Evolutionary conservation across 345 rosid genomes (phyloP), one percentile per base, ranked within the genome.

Genomic region (Euphorbia pulcherrima): DNA sequence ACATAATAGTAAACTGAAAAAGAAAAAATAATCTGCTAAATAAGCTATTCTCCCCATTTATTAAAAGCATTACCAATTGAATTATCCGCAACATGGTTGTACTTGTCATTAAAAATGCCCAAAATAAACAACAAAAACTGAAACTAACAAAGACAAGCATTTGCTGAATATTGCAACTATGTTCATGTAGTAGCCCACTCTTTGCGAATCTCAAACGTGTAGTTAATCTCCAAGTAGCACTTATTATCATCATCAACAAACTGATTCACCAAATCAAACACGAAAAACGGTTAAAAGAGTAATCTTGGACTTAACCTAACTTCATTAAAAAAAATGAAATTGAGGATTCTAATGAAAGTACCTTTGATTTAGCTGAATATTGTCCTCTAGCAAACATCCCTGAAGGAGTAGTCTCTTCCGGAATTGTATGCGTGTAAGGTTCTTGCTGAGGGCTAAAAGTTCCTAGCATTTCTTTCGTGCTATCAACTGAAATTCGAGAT

Each of bases 181-280:
- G 37, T 48, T 81, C 67, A 78, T 66, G 76, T 70, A 37, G 84
- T 72, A 53, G 83, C 82, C 90, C 90, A 88, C 4, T 86, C 86
- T 75, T 80, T 88, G 24, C 90, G 83, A 75, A 88, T 88, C 68
- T 84, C 94, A 10, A 88, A 88, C 41, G 80, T 86, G 62, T 86
- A 88, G 76, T 86, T 86, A 69, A 86, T 86, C 88, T 88, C 94
- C 83, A 88, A 70, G 81, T 88, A 79, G 82, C 94, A 86, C 74
- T 71, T 86, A 64, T 88, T 77, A 77, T 88, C 94, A 68, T 88
- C 94, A 62, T 88, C 94, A 56, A 86, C 62, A 68, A 88, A 88
- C 94, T 88, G 85, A 66, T n/a, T n/a, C n/a, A n/a, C 59, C 64
- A 58, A 18, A 62, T 8, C 44, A 14, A 48, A 62, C 13, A n/a